phyloP scores from a whole-genome alignment of 768 basidiomycete genomes.

The Coprinopsis cinerea region DNA sequence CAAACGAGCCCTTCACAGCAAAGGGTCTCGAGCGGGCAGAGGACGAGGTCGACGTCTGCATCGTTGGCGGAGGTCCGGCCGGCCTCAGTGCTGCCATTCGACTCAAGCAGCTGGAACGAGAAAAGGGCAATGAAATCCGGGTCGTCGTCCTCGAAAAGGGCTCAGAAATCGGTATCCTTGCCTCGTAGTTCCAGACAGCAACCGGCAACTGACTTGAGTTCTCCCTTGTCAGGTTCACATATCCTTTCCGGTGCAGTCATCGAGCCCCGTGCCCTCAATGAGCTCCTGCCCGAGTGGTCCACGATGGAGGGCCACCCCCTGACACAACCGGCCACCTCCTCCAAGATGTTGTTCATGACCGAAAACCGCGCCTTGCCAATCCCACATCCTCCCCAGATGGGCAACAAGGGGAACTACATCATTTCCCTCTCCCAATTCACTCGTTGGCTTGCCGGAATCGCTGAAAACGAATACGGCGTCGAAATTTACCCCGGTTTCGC shows the following conservation, averaged over 20 bases:
- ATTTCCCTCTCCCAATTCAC: constrained; percentile 84
- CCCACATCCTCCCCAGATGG: constrained; percentile 97
- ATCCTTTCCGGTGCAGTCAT: constrained; percentile 95
- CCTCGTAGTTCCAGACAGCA: background rate
- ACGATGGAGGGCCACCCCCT: constrained; percentile 64
- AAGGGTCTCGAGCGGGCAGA: constrained; percentile 69
- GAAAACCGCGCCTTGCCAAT: constrained; percentile 63
- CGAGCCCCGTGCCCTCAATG: constrained; percentile 86
- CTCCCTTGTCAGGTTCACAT: constrained; percentile 62
- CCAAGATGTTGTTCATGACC: constrained; percentile 85
- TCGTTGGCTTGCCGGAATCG: constrained; percentile 82
- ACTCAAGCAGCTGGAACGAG: constrained; percentile 84
- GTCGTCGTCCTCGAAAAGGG: constrained; percentile 97
- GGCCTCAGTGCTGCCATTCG: constrained; percentile 95
- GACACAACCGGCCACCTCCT: constrained; percentile 69
- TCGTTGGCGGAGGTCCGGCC: constrained; percentile 94
- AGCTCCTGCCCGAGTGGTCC: constrained; percentile 85
- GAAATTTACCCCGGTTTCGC: constrained; percentile 98
- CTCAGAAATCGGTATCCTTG: constrained; percentile 66
- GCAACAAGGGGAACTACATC: constrained; percentile 89
- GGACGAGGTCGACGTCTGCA: constrained; percentile 95
- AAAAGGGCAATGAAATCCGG: constrained; percentile 73
- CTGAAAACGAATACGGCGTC: constrained; percentile 74
- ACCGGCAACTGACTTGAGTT: background rate
- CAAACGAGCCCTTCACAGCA: constrained; percentile 38